Evolutionary conservation across 495 filamentous ascomycete genomes (phyloP).

Genomic region (Hypoxylon lenormandii): DNA sequence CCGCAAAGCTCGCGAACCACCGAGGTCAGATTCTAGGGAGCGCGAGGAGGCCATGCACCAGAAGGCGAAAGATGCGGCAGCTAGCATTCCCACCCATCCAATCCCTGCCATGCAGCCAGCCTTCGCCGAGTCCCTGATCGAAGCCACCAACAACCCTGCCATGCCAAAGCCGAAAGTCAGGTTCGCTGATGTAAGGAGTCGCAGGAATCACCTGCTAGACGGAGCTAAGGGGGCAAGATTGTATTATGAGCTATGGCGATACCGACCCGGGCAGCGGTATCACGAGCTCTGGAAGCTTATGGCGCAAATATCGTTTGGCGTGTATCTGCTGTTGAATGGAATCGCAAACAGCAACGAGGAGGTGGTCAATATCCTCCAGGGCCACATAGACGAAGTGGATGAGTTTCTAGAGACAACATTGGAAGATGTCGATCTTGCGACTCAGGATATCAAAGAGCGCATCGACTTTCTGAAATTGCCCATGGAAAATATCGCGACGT

Average conservation of each 20-base stretch:
- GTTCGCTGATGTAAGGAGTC: constrained; percentile 71
- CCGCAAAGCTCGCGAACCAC: constrained; percentile 29
- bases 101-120: constrained; percentile 87
- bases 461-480: constrained; percentile 83
- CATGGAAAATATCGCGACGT: constrained; percentile 81
- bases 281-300: constrained; percentile 92
- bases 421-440: constrained; percentile 87
- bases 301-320: constrained; percentile 91
- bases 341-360: constrained; percentile 88
- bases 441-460: constrained; percentile 76
- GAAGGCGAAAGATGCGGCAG: constrained; percentile 47
- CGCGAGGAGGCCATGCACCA: constrained; percentile 44
- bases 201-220: constrained; percentile 77
- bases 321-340: constrained; percentile 85
- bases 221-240: constrained; percentile 68
- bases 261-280: constrained; percentile 71
- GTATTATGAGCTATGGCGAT: constrained; percentile 78
- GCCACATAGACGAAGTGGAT: constrained; percentile 93
- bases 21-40: constrained; percentile 29
- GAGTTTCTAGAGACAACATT: constrained; percentile 84
- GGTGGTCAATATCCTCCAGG: constrained; percentile 88
- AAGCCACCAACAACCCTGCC: constrained; percentile 67
- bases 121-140: constrained; percentile 90
- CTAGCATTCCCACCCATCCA: constrained; percentile 73
- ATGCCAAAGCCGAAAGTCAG: constrained; percentile 64